A percentile compares a stretch with the other conserved stretches of the same genome.
These are phyloP conservation scores for Beauveria rudraprayagi DNA, from an alignment of 2,329 filamentous ascomycete species.

Conservation along the genomic window DNA sequence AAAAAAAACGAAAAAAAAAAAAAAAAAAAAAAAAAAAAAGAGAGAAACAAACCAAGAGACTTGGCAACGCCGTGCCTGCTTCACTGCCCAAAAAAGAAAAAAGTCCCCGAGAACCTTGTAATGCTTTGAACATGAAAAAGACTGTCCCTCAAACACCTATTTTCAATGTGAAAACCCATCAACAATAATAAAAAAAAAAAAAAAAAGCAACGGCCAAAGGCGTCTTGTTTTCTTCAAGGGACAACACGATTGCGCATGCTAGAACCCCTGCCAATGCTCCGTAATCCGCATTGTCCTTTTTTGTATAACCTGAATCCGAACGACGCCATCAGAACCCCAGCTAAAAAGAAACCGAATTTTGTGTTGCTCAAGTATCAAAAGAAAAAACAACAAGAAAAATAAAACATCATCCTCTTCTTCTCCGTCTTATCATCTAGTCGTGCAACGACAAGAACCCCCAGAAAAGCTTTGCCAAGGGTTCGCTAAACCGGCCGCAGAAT, in stretches of 20 bases:
- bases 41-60: background rate
- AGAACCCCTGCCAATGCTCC: background rate
- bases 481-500: constrained; percentile 1
- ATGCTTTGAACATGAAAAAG: constrained; percentile 3
- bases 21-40: background rate
- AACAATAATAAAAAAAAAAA: background rate
- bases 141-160: constrained; percentile 1
- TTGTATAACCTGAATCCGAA: constrained; percentile 5
- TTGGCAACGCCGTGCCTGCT: background rate
- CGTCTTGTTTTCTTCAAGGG: background rate
- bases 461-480: background rate
- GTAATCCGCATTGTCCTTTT: background rate
- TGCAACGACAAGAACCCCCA: background rate
- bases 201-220: background rate
- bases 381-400: background rate
- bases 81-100: constrained; percentile 1
- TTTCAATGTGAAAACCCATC: background rate
- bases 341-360: background rate
- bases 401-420: background rate
- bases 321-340: background rate
- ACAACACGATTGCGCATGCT: background rate
- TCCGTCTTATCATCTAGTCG: background rate
- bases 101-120: background rate
- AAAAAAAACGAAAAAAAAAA: too few species aligned
- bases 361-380: background rate